phyloP scores from a whole-genome alignment of 257 asterid species.

The Leonotis leonurus region DNA sequence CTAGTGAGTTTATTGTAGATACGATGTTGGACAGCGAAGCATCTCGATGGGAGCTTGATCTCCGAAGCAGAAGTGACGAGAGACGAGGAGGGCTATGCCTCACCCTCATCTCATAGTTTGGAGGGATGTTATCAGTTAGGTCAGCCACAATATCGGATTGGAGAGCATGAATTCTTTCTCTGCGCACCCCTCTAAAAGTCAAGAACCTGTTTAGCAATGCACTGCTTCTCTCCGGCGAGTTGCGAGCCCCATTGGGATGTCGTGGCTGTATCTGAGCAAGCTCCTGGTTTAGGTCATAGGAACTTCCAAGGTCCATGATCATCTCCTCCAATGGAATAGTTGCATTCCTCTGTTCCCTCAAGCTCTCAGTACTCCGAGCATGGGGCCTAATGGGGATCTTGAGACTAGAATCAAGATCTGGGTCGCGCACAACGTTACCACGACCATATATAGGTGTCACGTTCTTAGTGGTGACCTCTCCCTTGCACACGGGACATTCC shows the following conservation, averaged over 20 bases:
- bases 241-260: conserved; percentile 29
- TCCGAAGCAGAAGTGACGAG: conserved; percentile 47
- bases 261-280: conserved; percentile 39
- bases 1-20: conserved; percentile 41
- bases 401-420: conserved; percentile 39
- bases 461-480: conserved; percentile 68
- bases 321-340: conserved; percentile 81
- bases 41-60: conserved; percentile 62
- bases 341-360: conserved; percentile 75
- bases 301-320: conserved; percentile 65
- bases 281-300: conserved; percentile 47
- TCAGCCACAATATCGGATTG: conserved; percentile 53
- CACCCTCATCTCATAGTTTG: conserved; percentile 31
- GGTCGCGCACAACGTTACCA: conserved; percentile 35
- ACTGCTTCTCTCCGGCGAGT: conserved; percentile 66
- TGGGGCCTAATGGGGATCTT: conserved; percentile 65
- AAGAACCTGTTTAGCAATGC: conserved; percentile 58
- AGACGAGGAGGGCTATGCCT: conserved; percentile 38
- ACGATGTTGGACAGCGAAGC: conserved; percentile 41
- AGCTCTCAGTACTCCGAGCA: conserved; percentile 68
- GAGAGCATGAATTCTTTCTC: conserved; percentile 44
- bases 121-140: conserved; percentile 46
- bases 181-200: conserved; percentile 67
- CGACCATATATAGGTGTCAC: conserved; percentile 89
- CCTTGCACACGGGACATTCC: conserved; percentile 95